These are phyloP conservation scores for Diutina siamensis DNA, from an alignment of 1,139 yeast species.

Conservation along the genomic window DNA sequence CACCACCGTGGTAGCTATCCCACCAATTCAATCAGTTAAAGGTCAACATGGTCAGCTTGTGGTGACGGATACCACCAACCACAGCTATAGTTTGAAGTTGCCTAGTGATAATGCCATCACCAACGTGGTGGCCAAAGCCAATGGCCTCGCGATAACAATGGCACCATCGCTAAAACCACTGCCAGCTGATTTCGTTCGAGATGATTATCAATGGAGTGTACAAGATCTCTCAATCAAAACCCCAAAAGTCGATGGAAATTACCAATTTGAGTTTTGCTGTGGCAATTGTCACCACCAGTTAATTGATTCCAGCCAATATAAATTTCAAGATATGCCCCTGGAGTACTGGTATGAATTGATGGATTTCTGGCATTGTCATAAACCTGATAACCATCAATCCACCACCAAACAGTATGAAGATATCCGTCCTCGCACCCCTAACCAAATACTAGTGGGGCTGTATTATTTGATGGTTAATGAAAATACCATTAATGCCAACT, in stretches of 20 bases:
- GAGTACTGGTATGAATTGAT: conserved; percentile 91
- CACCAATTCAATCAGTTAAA: not conserved
- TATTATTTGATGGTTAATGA: not conserved
- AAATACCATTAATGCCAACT: not conserved
- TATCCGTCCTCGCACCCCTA: not conserved
- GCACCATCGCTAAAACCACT: not conserved
- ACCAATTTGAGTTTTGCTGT: not conserved
- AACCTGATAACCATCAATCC: conserved; percentile 38
- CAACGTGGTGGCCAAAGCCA: not conserved
- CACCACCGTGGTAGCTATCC: not conserved
- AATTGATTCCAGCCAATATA: conserved; percentile 17
- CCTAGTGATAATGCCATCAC: not conserved
- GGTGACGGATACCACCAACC: not conserved
- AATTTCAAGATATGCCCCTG: conserved; percentile 67
- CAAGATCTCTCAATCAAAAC: not conserved
- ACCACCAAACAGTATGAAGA: not conserved
- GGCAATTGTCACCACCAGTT: conserved; percentile 9
- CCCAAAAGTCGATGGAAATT: not conserved
- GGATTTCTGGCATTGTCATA: conserved; percentile 98
- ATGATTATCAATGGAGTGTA: conserved; percentile 2
- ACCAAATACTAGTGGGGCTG: not conserved
- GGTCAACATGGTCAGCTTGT: not conserved
- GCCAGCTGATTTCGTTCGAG: not conserved
- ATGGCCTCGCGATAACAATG: not conserved
- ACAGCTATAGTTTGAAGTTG: not conserved